These are phyloP conservation scores for Monilinia laxa DNA, from an alignment of 2,329 filamentous ascomycete genomes.

Conservation along the genomic window DNA sequence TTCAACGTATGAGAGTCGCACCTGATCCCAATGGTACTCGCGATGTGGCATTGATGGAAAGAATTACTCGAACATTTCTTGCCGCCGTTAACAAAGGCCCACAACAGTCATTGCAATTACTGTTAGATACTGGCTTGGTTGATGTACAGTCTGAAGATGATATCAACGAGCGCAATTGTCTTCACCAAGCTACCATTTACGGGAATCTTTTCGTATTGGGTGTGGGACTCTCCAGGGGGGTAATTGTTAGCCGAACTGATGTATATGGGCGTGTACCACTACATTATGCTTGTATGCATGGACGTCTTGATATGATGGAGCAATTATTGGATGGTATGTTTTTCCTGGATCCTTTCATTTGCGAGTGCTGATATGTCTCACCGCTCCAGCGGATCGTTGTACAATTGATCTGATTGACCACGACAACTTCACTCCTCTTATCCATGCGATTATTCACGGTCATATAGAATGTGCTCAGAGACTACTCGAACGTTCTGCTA, in stretches of 20 bases:
- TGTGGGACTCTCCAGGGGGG: slow-evolving; percentile 70
- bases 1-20: slow-evolving; percentile 65
- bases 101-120: slow-evolving; percentile 68
- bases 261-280: slow-evolving; percentile 92
- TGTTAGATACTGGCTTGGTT: slow-evolving; percentile 79
- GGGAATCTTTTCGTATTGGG: slow-evolving; percentile 77
- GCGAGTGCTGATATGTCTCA: slow-evolving; percentile 4
- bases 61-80: slow-evolving; percentile 86
- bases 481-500: slow-evolving; percentile 74
- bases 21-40: slow-evolving; percentile 57
- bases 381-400: slow-evolving; percentile 58
- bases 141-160: slow-evolving; percentile 94
- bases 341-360: not conserved
- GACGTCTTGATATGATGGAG: slow-evolving; percentile 78
- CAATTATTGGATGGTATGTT: slow-evolving; percentile 62
- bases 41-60: slow-evolving; percentile 62
- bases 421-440: slow-evolving; percentile 94
- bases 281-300: slow-evolving; percentile 96
- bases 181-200: slow-evolving; percentile 96
- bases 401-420: slow-evolving; percentile 90
- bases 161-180: slow-evolving; percentile 94
- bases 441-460: slow-evolving; percentile 90
- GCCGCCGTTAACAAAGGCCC: slow-evolving; percentile 85
- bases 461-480: slow-evolving; percentile 77
- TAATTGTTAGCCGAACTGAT: slow-evolving; percentile 78